Conservation (phyloP, 345 rosid genomes). For the Anacardium occidentale region DNA sequence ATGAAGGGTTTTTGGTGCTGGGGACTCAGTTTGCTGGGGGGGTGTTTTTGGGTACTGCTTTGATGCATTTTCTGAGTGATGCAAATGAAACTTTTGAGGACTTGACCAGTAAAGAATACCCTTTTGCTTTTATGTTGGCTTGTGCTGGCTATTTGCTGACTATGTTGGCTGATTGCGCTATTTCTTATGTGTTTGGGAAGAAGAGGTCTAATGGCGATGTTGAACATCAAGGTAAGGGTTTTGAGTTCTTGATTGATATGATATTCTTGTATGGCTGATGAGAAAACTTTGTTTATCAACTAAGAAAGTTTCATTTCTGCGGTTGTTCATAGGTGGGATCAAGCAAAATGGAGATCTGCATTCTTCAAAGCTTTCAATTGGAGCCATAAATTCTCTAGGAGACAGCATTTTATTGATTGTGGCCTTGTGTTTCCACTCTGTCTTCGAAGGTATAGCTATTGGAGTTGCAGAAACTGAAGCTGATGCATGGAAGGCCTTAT, state of each 20-base stretch:
- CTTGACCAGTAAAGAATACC: constrained; percentile 55
- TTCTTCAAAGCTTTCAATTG: constrained; percentile 18
- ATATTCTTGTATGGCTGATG: not conserved
- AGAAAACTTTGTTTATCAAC: not conserved
- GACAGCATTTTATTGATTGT: constrained; percentile 69
- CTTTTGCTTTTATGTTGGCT: constrained; percentile 87
- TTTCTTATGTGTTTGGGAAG: constrained; percentile 47
- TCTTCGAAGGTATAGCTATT: constrained; percentile 81
- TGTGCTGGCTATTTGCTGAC: constrained; percentile 69
- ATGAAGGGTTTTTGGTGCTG: constrained; percentile 62
- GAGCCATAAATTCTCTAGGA: constrained; percentile 46
- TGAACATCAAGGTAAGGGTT: constrained; percentile 52
- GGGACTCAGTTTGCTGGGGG: constrained; percentile 90
- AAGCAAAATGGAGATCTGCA: constrained; percentile 18
- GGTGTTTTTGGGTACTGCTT: constrained; percentile 77
- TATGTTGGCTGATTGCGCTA: constrained; percentile 65
- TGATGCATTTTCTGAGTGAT: constrained; percentile 85
- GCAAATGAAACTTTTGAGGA: constrained; percentile 66
- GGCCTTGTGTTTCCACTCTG: constrained; percentile 87
- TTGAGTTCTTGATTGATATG: not conserved
- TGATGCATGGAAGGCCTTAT: constrained; percentile 77
- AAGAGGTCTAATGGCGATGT: constrained; percentile 32
- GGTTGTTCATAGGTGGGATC: constrained; percentile 24
- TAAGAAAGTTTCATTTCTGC: not conserved
- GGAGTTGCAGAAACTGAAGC: constrained; percentile 60